phyloP scores from a whole-genome alignment of 495 filamentous ascomycete species.

The Podospora bellae-mahoneyi region DNA sequence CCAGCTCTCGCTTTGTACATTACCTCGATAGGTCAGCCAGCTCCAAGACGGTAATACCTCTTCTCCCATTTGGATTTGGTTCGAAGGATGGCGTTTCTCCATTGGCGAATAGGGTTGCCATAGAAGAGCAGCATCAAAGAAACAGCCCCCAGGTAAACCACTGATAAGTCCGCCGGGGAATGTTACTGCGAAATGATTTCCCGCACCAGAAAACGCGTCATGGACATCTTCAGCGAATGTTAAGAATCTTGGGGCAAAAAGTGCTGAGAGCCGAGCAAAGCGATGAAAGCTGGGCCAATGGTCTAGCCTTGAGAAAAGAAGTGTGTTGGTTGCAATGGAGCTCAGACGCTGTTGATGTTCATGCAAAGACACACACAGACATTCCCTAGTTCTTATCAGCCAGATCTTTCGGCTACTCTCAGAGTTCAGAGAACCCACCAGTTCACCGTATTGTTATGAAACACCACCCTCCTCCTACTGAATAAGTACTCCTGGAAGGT shows the following conservation, averaged over 20 bases:
- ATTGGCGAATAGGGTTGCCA: slow-evolving; percentile 21
- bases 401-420: neutral
- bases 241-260: slow-evolving; percentile 13
- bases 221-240: slow-evolving; percentile 17
- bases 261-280: slow-evolving; percentile 16
- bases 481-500: slow-evolving; percentile 30
- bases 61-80: neutral
- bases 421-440: slow-evolving; percentile 11
- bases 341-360: neutral
- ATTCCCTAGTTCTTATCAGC: slow-evolving; percentile 19
- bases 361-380: neutral
- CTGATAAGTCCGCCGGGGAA: slow-evolving; percentile 19
- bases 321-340: neutral
- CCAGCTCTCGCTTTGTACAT: slow-evolving; percentile 22
- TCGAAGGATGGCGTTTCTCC: slow-evolving; percentile 3
- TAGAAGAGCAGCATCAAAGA: slow-evolving; percentile 17
- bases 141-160: slow-evolving; percentile 17
- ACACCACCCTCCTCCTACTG: slow-evolving; percentile 20
- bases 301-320: neutral
- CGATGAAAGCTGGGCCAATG: slow-evolving; percentile 24
- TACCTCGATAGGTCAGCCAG: slow-evolving; percentile 23
- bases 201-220: slow-evolving; percentile 24
- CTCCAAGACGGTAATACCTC: slow-evolving; percentile 25
- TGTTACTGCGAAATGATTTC: slow-evolving; percentile 4
- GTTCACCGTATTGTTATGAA: slow-evolving; percentile 25